Evolutionary conservation across 441 rosid genomes (phyloP), one percentile per base, ranked within the genome.

Genomic region (Erysimum pusillum): DNA sequence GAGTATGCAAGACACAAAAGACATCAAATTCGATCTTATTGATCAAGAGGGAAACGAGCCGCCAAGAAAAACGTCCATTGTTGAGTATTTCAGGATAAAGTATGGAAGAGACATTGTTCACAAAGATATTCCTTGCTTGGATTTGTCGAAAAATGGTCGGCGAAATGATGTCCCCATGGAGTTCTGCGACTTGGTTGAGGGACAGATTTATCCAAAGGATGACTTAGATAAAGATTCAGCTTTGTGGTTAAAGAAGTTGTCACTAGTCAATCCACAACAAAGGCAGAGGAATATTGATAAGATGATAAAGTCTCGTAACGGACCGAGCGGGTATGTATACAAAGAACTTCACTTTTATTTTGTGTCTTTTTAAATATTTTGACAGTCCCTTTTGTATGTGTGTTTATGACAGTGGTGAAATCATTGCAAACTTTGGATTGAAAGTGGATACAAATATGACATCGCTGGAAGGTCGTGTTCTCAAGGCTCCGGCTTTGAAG

Each of bases 201-300:
- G 93, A 36, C 96, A 93, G 81, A 84, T 86, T 67, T 90, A 77
- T 74, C 98, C 89, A 5, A 89, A 88, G 73, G 97, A 93, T 32
- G 5, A 71, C 59, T 67, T 93, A 78, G 81, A 85, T 45, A 67
- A 51, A 63, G 7, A 87, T 3, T 78, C 86, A 22, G 86, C 83
- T 34, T 3, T 20, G 57, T 49, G 78, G 67, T 76, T 93, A 77
- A 91, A 87, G 80, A 2, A 57, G 0, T 54, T 89, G 51, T 90
- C 97, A 0, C 65, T 91, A 53, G 88, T 86, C 67, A 20, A 9
- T 34, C 88, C 98, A 7, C 6, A 53, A 45, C 80, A 39, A 6
- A 83, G 98, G 34, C 67, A 81, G 75, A 52, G 20, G 6, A 81
- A 46, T 35, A 94, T 94, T 63, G 79, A 71, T 5, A 61, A 75